These are phyloP conservation scores for Globisporangium nunn DNA, from an alignment of 352 stramenopile genomes.

Conservation along the genomic window DNA sequence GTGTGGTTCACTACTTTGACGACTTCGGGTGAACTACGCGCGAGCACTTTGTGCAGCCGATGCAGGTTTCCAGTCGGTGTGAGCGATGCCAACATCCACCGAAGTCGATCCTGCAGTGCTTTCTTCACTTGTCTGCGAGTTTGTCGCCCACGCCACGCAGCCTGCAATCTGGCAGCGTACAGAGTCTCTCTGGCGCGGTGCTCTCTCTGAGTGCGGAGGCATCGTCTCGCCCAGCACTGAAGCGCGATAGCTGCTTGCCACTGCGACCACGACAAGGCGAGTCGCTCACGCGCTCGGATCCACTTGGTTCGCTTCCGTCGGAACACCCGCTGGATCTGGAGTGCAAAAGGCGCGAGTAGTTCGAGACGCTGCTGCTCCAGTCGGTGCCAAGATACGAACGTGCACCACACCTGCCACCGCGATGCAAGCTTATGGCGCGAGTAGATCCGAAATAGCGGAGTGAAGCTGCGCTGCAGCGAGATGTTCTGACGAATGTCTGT, in stretches of 20 bases:
- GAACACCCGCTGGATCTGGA: slow-evolving; percentile 59
- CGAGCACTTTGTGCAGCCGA: slow-evolving; percentile 42
- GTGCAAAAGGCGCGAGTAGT: slow-evolving; percentile 31
- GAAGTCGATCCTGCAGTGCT: slow-evolving; percentile 31
- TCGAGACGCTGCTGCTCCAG: slow-evolving; percentile 29
- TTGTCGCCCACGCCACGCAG: slow-evolving; percentile 33
- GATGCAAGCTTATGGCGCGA: slow-evolving; percentile 28
- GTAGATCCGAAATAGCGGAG: slow-evolving; percentile 54
- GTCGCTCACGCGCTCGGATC: slow-evolving; percentile 20
- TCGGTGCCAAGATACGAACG: slow-evolving; percentile 38
- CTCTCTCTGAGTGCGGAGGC: slow-evolving; percentile 17
- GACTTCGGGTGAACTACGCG: slow-evolving; percentile 22
- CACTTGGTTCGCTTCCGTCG: slow-evolving; percentile 33
- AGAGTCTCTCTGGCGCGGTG: slow-evolving; percentile 10
- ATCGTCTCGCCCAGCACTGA: slow-evolving; percentile 24
- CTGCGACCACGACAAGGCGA: slow-evolving; percentile 23
- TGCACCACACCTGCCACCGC: slow-evolving; percentile 27
- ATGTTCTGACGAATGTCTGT: slow-evolving; percentile 32
- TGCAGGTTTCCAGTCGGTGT: slow-evolving; percentile 55
- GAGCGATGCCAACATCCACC: slow-evolving; percentile 33
- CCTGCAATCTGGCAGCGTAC: slow-evolving; percentile 34
- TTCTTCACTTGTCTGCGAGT: slow-evolving; percentile 32
- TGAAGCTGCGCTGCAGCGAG: slow-evolving; percentile 51
- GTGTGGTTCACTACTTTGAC: slow-evolving; percentile 34
- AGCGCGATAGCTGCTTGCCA: slow-evolving; percentile 30